Evolutionary conservation across 78 protist species (phyloP).

Genomic region (Dictyostelium purpureum): DNA sequence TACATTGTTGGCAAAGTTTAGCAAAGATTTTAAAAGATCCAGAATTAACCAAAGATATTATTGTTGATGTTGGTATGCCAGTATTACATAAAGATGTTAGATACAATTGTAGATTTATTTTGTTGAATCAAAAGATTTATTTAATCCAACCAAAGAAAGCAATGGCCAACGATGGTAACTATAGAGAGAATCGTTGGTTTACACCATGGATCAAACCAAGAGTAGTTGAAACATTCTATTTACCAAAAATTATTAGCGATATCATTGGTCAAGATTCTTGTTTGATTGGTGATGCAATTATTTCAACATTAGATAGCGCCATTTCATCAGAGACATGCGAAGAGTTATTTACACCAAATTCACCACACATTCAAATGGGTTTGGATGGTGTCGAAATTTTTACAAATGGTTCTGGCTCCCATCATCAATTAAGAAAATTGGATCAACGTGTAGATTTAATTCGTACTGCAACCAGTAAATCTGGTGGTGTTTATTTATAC

Average conservation of each 20-base stretch:
- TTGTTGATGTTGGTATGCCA: slow-evolving; percentile 92
- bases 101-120: slow-evolving; percentile 90
- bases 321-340: slow-evolving; percentile 88
- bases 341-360: slow-evolving; percentile 90
- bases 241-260: slow-evolving; percentile 53
- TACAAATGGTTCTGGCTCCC: slow-evolving; percentile 92
- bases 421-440: slow-evolving; percentile 92
- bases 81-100: slow-evolving; percentile 81
- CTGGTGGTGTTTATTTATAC: slow-evolving; percentile 77
- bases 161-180: slow-evolving; percentile 93
- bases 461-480: slow-evolving; percentile 72
- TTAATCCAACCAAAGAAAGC: slow-evolving; percentile 90
- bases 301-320: slow-evolving; percentile 53
- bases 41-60: slow-evolving; percentile 69
- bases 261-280: slow-evolving; percentile 49
- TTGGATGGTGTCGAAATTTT: slow-evolving; percentile 90
- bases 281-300: slow-evolving; percentile 85
- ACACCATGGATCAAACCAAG: slow-evolving; percentile 79
- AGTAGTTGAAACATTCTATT: slow-evolving; percentile 35
- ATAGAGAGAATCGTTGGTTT: slow-evolving; percentile 92
- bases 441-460: slow-evolving; percentile 85
- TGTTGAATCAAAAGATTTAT: slow-evolving; percentile 57
- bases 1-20: slow-evolving; percentile 86
- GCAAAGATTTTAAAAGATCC: slow-evolving; percentile 8
- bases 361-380: slow-evolving; percentile 79